A percentile compares a stretch with the other conserved stretches of the same genome.
phyloP scores from a whole-genome alignment of 2,329 filamentous ascomycete species.

The Exophiala xenobiotica region DNA sequence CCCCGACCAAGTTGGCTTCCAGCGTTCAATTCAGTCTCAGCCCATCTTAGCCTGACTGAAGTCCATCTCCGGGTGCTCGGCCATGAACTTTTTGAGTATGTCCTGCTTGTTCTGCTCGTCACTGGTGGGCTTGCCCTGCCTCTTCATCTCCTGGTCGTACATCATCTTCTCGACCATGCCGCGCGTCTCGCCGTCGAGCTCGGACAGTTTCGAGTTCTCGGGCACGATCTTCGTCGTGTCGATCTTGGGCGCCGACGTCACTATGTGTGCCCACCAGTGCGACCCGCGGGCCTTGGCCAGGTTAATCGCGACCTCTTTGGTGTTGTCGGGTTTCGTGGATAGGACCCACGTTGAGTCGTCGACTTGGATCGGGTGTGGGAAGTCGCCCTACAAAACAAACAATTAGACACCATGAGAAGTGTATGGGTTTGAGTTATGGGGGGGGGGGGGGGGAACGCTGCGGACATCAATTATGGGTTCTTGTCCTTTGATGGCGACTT shows the following conservation, averaged over 20 bases:
- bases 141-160: constrained; percentile 97
- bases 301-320: constrained; percentile 79
- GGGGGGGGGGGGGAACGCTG: constrained; percentile 12
- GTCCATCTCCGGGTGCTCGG: constrained; percentile 71
- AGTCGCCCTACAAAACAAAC: constrained; percentile 63
- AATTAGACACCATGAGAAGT: constrained; percentile 13
- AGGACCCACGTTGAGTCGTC: constrained; percentile 97
- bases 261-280: constrained; percentile 96
- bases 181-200: constrained; percentile 91
- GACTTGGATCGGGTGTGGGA: constrained; percentile 73
- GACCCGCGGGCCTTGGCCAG: constrained; percentile 96
- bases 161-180: constrained; percentile 99
- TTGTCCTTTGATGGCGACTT: constrained; percentile 84
- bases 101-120: constrained; percentile 96
- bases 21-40: constrained; percentile 29
- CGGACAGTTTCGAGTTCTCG: constrained; percentile 85
- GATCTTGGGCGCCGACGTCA: constrained; percentile 83
- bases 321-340: constrained; percentile 58
- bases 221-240: constrained; percentile 94
- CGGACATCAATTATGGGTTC: constrained; percentile 76
- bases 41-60: constrained; percentile 65
- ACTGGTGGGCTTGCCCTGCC: constrained; percentile 80
- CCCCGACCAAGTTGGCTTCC: not conserved
- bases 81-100: constrained; percentile 88
- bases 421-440: constrained; percentile 1